Percentiles rank a stretch among this genome's conserved stretches.
phyloP scores from a whole-genome alignment of 1,139 yeast species.

The Saccharomycopsis hybrid region DNA sequence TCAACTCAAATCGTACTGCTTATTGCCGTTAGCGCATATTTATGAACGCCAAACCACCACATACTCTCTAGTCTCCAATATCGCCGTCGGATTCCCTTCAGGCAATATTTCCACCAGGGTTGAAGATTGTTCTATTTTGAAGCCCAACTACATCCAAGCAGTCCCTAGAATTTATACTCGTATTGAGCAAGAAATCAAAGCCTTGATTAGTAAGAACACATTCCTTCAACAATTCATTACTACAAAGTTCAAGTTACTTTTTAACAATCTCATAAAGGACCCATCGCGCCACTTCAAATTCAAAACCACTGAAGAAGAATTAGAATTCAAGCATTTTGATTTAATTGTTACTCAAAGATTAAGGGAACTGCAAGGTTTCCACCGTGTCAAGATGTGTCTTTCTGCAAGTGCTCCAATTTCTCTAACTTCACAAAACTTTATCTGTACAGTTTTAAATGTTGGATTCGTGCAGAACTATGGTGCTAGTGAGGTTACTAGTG shows the following conservation, averaged over 20 bases:
- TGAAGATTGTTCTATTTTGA: conserved; percentile 38
- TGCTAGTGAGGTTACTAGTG: conserved; percentile 18
- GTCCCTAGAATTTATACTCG: conserved; percentile 49
- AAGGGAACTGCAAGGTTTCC: conserved; percentile 35
- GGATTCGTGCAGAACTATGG: conserved; percentile 49
- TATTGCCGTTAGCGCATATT: conserved; percentile 68
- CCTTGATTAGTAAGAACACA: conserved; percentile 27
- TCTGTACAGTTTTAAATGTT: conserved; percentile 39
- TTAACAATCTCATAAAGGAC: not conserved
- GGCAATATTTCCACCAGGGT: conserved; percentile 29
- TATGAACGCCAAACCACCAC: conserved; percentile 41
- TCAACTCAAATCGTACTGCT: conserved; percentile 29
- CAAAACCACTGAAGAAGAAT: conserved; percentile 26
- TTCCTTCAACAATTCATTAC: conserved; percentile 27
- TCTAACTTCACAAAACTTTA: conserved; percentile 38
- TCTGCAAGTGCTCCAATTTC: conserved; percentile 52
- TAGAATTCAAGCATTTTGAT: conserved; percentile 31
- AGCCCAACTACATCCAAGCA: conserved; percentile 38
- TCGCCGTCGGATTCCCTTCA: conserved; percentile 42
- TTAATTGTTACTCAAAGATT: conserved; percentile 30
- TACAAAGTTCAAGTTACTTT: conserved; percentile 19
- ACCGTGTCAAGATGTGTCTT: conserved; percentile 30
- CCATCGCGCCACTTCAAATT: conserved; percentile 21
- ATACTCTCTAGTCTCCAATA: conserved; percentile 29
- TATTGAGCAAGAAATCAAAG: conserved; percentile 38